These are phyloP conservation scores for Pythium periplocum DNA, from an alignment of 352 stramenopile genomes.

Conservation along the genomic window DNA sequence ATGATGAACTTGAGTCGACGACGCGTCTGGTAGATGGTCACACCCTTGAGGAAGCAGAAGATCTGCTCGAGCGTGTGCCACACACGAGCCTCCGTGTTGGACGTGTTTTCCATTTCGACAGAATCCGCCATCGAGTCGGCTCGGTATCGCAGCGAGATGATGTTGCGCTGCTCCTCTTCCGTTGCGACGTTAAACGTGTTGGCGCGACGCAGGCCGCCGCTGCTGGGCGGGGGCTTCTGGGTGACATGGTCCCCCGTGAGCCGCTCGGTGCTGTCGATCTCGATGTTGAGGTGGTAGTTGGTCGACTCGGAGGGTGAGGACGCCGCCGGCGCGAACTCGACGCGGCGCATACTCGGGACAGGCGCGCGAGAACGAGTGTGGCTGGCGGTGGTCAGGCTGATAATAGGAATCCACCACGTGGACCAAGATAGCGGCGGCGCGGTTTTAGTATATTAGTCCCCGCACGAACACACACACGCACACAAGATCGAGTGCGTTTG, in stretches of 20 bases:
- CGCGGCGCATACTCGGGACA: conserved; percentile 1
- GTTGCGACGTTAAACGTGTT: conserved; percentile 68
- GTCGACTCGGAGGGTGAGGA: conserved; percentile 53
- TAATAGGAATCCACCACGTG: too few relatives aligned
- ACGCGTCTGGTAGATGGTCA: conserved; percentile 84
- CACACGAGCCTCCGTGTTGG: conserved; percentile 55
- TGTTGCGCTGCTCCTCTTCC: conserved; percentile 81
- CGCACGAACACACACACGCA: background rate
- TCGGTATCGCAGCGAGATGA: conserved; percentile 81
- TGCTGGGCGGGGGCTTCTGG: conserved; percentile 11
- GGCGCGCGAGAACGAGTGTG: conserved; percentile 1
- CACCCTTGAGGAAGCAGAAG: conserved; percentile 86
- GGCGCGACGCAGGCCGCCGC: conserved; percentile 39
- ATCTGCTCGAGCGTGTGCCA: conserved; percentile 80
- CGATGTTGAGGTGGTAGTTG: conserved; percentile 63
- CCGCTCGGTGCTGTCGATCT: conserved; percentile 16
- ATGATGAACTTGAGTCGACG: conserved; percentile 84
- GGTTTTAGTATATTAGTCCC: background rate
- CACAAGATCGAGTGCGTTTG: background rate
- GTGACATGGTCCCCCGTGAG: conserved; percentile 4
- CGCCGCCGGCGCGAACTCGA: conserved; percentile 47
- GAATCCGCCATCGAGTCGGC: conserved; percentile 83
- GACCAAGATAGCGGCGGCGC: too few relatives aligned
- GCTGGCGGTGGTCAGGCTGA: too few relatives aligned
- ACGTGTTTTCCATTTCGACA: conserved; percentile 55